These are phyloP conservation scores for Podospora sp. DNA, from an alignment of 495 filamentous ascomycete species.

Conservation along the genomic window DNA sequence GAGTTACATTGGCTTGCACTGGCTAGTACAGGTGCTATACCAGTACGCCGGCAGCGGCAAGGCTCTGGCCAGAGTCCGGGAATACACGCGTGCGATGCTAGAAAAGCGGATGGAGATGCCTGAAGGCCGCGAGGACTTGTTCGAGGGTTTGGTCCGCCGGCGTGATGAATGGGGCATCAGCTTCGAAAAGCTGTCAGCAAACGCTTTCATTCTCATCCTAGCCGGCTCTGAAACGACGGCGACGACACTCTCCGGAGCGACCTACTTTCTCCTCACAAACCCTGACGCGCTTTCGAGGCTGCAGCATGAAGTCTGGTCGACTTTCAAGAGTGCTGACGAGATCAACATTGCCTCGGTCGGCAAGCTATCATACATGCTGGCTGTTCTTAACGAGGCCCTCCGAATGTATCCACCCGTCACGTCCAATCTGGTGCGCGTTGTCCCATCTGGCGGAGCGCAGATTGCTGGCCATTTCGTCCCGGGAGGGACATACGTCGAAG, in stretches of 20 bases:
- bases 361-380: slow-evolving; percentile 54
- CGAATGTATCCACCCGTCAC: slow-evolving; percentile 58
- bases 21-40: slow-evolving; percentile 13
- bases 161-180: slow-evolving; percentile 29
- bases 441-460: slow-evolving; percentile 45
- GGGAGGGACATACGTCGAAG: slow-evolving; percentile 38
- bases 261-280: slow-evolving; percentile 53
- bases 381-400: slow-evolving; percentile 58
- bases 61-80: not conserved
- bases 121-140: slow-evolving; percentile 41
- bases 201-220: slow-evolving; percentile 18
- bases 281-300: slow-evolving; percentile 44
- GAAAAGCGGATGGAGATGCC: slow-evolving; percentile 31
- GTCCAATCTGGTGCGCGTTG: slow-evolving; percentile 43
- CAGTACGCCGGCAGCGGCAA: not conserved
- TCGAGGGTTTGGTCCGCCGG: slow-evolving; percentile 42
- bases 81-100: slow-evolving; percentile 26
- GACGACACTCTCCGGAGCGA: slow-evolving; percentile 47
- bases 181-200: slow-evolving; percentile 13
- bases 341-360: slow-evolving; percentile 51
- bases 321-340: slow-evolving; percentile 47
- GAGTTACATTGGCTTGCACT: slow-evolving; percentile 24
- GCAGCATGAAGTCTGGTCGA: slow-evolving; percentile 48
- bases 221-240: slow-evolving; percentile 57
- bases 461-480: slow-evolving; percentile 49